Base-by-base conservation (phyloP, 2,329 filamentous ascomycete genomes). In the Colletotrichum sublineola region DNA sequence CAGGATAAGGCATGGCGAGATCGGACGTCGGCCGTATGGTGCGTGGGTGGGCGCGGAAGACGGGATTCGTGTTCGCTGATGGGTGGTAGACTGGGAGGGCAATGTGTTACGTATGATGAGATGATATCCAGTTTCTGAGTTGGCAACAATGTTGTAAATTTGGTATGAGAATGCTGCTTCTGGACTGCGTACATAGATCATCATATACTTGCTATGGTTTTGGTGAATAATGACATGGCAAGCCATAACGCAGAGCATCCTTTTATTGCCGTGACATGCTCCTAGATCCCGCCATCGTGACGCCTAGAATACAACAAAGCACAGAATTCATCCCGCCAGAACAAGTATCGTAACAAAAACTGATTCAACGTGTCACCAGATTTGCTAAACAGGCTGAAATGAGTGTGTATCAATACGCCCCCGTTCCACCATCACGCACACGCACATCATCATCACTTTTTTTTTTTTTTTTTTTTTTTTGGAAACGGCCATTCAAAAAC, bases 101-200 rank as follows among this genome's bases (percentile, higher is more conserved):
- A 14, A 62, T 67, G 68, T 67, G 56, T 48, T 31, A 67, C 57
- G 63, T 48, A 50, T 57, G 63, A 71, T n/a, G 68, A 67, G 57
- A 71, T 63, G 57, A 71, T 71, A 55, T 63, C 57, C 63, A 44
- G 42, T 58, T 63, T 20, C 42, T 46, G 62, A 63, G 33, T 31
- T 62, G 56, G 57, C 50, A 63, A 68, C 57, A 64, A 68, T 31
- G 57, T 57, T 73, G 57, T 62, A 12, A 12, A 9, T 40, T 2
- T 9, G 9, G 44, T 24, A 33, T 38, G 46, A 55, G n/a, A 6
- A 33, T 8, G 2, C 14, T 33, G 50, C 29, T 15, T 53, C 29
- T 33, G 5, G 29, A 18, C 46, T 50, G n/a, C 8, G 44, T 24
- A n/a, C n/a, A n/a, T n/a, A n/a, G 14, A 50, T 14, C 2, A 50